Percentiles rank a stretch among this genome's conserved stretches.
These are phyloP conservation scores for Aspergillus phoenicis DNA, from an alignment of 2,329 filamentous ascomycete genomes.

Conservation along the genomic window DNA sequence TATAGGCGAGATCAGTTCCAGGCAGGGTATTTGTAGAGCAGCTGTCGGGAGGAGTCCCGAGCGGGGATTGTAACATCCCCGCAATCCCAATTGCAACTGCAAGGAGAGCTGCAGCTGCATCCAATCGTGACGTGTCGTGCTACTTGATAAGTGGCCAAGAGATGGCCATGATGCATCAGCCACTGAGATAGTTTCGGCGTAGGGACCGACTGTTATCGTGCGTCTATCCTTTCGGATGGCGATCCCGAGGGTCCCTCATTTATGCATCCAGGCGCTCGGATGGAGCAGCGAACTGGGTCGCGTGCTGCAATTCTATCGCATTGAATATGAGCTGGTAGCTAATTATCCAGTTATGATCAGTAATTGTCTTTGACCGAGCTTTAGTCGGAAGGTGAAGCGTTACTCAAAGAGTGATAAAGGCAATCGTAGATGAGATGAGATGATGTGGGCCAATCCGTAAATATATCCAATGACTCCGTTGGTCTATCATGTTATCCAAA, in stretches of 20 bases:
- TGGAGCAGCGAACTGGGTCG: not conserved
- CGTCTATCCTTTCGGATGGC: constrained; percentile 9
- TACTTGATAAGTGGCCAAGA: not conserved
- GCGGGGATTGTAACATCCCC: not conserved
- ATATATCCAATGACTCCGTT: no score
- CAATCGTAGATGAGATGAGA: no score
- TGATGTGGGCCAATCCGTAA: no score
- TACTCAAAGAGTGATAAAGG: no score
- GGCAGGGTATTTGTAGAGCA: not conserved
- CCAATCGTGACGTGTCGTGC: not conserved
- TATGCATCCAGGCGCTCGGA: not conserved
- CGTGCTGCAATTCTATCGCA: no score
- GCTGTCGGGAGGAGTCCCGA: not conserved
- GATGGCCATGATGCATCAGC: not conserved
- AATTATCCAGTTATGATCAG: no score
- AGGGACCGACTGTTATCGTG: not conserved
- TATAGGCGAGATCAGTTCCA: not conserved
- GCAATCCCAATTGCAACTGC: not conserved
- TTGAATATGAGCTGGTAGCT: no score
- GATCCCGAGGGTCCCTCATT: constrained; percentile 13
- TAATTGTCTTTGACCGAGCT: no score
- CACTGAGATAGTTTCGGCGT: not conserved
- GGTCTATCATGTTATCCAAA: not conserved
- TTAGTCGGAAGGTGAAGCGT: no score
- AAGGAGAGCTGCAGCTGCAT: not conserved